Evolutionary conservation across 2,329 filamentous ascomycete species (phyloP).

Genomic region (Balansia obtecta): DNA sequence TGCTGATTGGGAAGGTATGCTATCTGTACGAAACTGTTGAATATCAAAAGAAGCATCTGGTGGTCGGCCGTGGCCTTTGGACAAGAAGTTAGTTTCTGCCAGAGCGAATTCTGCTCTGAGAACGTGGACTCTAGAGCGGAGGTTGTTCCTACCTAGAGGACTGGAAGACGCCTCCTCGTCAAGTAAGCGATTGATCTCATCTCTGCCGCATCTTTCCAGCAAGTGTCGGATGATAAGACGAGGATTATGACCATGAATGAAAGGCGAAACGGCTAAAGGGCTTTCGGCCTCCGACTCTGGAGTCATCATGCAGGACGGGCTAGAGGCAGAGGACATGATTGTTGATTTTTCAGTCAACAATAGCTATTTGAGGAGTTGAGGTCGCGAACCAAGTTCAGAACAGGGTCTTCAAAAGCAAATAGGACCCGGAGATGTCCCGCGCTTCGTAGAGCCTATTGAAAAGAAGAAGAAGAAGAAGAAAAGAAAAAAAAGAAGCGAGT

Average conservation of each 20-base stretch:
- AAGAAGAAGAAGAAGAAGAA: background rate
- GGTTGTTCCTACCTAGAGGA: background rate
- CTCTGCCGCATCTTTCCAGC: conserved; percentile 6
- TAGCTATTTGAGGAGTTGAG: background rate
- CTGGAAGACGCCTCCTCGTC: conserved; percentile 7
- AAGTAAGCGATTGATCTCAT: conserved; percentile 8
- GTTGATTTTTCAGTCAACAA: background rate
- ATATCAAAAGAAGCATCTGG: background rate
- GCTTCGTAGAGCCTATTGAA: background rate
- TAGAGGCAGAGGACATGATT: conserved; percentile 9
- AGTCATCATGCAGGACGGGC: conserved; percentile 9
- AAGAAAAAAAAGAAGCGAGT: background rate
- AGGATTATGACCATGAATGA: conserved; percentile 1
- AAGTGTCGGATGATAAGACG: conserved; percentile 7
- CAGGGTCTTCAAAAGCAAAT: background rate
- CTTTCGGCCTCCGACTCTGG: conserved; percentile 10
- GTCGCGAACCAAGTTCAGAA: background rate
- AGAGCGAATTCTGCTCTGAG: too few species aligned
- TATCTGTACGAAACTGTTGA: background rate
- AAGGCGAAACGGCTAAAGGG: conserved; percentile 5
- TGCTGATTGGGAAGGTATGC: background rate
- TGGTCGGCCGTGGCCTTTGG: background rate
- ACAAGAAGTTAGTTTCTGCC: background rate
- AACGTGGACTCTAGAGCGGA: background rate
- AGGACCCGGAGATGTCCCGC: background rate